Base-by-base conservation (phyloP, 2,329 filamentous ascomycete species). In the Colletotrichum nymphaeae region DNA sequence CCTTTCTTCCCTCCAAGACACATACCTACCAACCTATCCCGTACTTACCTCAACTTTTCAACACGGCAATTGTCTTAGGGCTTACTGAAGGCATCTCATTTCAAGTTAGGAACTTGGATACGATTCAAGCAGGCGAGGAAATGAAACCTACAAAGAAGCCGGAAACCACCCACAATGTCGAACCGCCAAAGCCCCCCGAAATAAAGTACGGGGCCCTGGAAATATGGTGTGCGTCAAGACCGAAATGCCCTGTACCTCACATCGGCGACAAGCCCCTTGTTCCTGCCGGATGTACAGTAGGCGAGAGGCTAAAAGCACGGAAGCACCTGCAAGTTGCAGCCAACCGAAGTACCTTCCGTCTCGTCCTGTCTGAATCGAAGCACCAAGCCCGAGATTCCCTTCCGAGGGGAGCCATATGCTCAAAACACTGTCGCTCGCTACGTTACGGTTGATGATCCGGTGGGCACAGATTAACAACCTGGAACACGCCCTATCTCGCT, bases 251-350 rank as follows among this genome's bases (percentile, higher is more conserved):
- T 53, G 37, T 56, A 55, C 49, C 49, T 52, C 42, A 35, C 56
- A 9, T 24, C 46, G 57, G 35, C 37, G 64, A 63, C 63, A 58
- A 49, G 28, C 64, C 69, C 55, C 52, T 16, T 59, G 52, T 53
- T 57, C 66, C 59, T 37, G 64, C 64, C 69, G 58, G 64, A 72
- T 56, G 66, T 63, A 73, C 59, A 73, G 66, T 63, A 63, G 55
- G 42, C 46, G 67, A 63, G 67, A 65, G 59, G 60, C 70, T 70
- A 73, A 65, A 32, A 55, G 60, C 67, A 73, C 70, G 66, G 70
- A 73, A 55, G 24, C 62, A 55, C 62, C 30, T 52, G 26, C n/a
- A 30, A 42, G 37, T 63, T 52, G 19, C 42, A 49, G 42, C 42
- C 42, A 8, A 22, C 19, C 42, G 19, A 49, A 49, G 42, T 49